Percentiles rank a stretch among this genome's conserved stretches.
Evolutionary conservation across 352 stramenopile species (phyloP).

Genomic region (Globisporangium nodosum): DNA sequence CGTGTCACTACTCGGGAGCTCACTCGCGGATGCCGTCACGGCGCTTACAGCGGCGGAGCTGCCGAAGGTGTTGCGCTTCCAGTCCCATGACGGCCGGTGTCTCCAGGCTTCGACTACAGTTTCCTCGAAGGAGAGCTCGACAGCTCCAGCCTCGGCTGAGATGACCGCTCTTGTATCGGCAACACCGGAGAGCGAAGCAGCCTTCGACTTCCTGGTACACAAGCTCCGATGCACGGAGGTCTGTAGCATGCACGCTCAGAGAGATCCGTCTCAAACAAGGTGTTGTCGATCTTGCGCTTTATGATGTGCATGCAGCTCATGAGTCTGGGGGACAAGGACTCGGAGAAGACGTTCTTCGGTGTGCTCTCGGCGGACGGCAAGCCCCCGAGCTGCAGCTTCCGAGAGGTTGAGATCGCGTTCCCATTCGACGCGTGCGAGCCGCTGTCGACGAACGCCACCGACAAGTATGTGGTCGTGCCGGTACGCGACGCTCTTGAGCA

Average conservation of each 20-base stretch:
- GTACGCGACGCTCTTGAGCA: slow-evolving; percentile 18
- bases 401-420: slow-evolving; percentile 39
- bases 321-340: slow-evolving; percentile 33
- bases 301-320: slow-evolving; percentile 26
- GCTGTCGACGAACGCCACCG: slow-evolving; percentile 30
- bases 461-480: slow-evolving; percentile 56
- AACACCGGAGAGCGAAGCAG: background rate
- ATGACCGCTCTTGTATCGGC: background rate
- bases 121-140: background rate
- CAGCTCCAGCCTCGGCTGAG: background rate
- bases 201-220: slow-evolving; percentile 50
- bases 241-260: background rate
- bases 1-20: slow-evolving; percentile 24
- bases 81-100: slow-evolving; percentile 47
- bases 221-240: background rate
- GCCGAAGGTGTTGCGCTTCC: slow-evolving; percentile 54
- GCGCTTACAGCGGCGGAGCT: slow-evolving; percentile 29
- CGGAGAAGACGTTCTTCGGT: slow-evolving; percentile 42
- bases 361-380: slow-evolving; percentile 52
- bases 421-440: slow-evolving; percentile 52
- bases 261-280: background rate
- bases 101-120: slow-evolving; percentile 1
- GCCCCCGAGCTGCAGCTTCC: slow-evolving; percentile 49
- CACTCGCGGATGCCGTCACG: slow-evolving; percentile 32
- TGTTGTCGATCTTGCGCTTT: background rate